Evolutionary conservation across 495 filamentous ascomycete species (phyloP).

Genomic region (Mytilinidion resinicola): DNA sequence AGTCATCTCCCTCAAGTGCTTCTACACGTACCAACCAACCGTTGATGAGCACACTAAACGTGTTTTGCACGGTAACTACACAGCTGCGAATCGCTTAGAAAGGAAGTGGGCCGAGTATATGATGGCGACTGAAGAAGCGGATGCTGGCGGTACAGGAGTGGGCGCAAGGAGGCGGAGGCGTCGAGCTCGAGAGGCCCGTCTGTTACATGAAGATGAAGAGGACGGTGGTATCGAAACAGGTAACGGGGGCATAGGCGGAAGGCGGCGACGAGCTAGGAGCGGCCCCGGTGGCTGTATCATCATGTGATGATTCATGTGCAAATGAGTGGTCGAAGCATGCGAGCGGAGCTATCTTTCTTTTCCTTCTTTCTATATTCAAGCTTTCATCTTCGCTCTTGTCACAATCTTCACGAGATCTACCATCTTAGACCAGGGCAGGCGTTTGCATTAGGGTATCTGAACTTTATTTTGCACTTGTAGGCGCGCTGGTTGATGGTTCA

Average conservation of each 20-base stretch:
- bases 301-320: slow-evolving; percentile 44
- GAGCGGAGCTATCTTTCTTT: no score
- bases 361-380: no score
- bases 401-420: no score
- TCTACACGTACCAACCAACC: slow-evolving; percentile 90
- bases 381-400: no score
- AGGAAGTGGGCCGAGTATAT: slow-evolving; percentile 92
- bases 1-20: slow-evolving; percentile 83
- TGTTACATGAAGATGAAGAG: slow-evolving; percentile 70
- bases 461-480: no score
- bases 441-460: no score
- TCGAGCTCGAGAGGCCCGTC: slow-evolving; percentile 62
- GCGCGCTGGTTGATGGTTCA: no score
- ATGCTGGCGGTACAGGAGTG: slow-evolving; percentile 50
- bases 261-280: slow-evolving; percentile 50
- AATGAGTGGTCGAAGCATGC: background rate
- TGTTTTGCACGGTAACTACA: slow-evolving; percentile 67
- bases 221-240: slow-evolving; percentile 46
- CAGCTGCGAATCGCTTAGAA: slow-evolving; percentile 66
- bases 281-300: slow-evolving; percentile 44
- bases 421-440: no score
- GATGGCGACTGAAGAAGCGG: slow-evolving; percentile 83
- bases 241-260: slow-evolving; percentile 23
- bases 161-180: slow-evolving; percentile 61
- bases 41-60: slow-evolving; percentile 87